A percentile compares a stretch with the other conserved stretches of the same genome.
Evolutionary conservation across 2,329 filamentous ascomycete species (phyloP).

Genomic region (Aspergillus aculeatinus): DNA sequence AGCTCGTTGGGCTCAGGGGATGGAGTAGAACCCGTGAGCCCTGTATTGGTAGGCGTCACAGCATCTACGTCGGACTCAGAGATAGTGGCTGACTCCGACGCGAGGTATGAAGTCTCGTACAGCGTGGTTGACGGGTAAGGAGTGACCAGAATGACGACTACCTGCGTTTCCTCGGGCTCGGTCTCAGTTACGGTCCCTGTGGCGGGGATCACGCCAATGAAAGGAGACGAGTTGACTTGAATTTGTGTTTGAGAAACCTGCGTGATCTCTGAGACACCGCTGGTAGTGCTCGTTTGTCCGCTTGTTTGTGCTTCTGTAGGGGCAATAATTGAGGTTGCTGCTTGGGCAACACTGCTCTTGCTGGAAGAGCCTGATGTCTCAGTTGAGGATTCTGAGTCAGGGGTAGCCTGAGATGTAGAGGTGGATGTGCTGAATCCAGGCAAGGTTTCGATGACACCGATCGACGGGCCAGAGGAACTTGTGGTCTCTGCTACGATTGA

Average conservation of each 20-base stretch:
- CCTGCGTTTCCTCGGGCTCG: neutral
- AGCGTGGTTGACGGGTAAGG: conserved; percentile 1
- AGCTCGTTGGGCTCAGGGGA: neutral
- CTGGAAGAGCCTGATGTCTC: neutral
- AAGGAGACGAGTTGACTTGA: neutral
- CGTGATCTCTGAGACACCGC: neutral
- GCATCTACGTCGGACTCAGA: neutral
- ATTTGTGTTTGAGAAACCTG: neutral
- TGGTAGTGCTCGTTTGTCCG: neutral
- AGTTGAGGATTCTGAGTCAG: neutral
- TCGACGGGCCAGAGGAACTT: neutral
- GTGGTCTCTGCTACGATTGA: neutral
- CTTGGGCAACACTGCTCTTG: neutral
- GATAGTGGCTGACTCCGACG: neutral
- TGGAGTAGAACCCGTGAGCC: neutral
- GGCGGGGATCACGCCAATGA: neutral
- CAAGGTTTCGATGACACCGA: neutral
- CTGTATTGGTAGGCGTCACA: neutral
- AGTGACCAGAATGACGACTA: conserved; percentile 9
- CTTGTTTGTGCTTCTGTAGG: neutral
- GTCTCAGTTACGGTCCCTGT: neutral
- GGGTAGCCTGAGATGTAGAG: neutral
- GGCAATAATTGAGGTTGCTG: neutral
- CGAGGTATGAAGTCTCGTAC: neutral
- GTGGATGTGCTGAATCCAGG: neutral